These are phyloP conservation scores for Boletus coccyginus DNA, from an alignment of 768 basidiomycete species.

Conservation along the genomic window DNA sequence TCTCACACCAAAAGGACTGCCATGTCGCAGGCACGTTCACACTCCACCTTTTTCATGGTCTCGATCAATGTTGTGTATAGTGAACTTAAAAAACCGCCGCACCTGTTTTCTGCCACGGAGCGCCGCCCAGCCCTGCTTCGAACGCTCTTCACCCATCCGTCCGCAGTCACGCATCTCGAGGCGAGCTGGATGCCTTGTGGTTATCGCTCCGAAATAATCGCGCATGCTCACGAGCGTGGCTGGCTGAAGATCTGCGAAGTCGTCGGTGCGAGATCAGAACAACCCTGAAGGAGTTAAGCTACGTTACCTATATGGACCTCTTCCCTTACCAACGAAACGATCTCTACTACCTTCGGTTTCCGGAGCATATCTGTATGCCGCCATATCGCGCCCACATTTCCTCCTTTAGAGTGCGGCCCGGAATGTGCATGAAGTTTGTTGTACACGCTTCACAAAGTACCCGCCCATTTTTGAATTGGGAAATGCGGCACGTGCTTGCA, in stretches of 20 bases:
- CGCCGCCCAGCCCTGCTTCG: constrained; percentile 2
- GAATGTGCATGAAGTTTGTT: neutral
- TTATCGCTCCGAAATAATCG: constrained; percentile 6
- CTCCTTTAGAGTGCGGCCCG: neutral
- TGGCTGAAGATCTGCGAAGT: constrained; percentile 17
- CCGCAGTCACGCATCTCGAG: neutral
- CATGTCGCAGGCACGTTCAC: constrained; percentile 29
- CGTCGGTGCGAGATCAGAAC: constrained; percentile 21
- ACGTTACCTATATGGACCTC: constrained; percentile 15
- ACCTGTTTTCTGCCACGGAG: neutral
- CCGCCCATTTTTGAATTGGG: neutral
- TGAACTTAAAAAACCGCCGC: constrained; percentile 24
- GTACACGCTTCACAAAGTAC: neutral
- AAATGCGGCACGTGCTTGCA: neutral
- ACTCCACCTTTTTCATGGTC: constrained; percentile 26
- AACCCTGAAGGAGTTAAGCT: constrained; percentile 35
- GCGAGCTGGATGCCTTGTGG: constrained; percentile 8
- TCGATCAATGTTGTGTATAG: constrained; percentile 20
- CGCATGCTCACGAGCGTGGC: constrained; percentile 6
- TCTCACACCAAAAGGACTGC: constrained; percentile 25
- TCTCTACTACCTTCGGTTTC: neutral
- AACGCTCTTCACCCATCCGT: neutral
- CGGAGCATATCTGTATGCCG: neutral
- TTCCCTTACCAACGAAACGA: neutral
- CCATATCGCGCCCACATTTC: neutral